phyloP scores from a whole-genome alignment of 768 basidiomycete genomes.

The Tremella fuciformis region DNA sequence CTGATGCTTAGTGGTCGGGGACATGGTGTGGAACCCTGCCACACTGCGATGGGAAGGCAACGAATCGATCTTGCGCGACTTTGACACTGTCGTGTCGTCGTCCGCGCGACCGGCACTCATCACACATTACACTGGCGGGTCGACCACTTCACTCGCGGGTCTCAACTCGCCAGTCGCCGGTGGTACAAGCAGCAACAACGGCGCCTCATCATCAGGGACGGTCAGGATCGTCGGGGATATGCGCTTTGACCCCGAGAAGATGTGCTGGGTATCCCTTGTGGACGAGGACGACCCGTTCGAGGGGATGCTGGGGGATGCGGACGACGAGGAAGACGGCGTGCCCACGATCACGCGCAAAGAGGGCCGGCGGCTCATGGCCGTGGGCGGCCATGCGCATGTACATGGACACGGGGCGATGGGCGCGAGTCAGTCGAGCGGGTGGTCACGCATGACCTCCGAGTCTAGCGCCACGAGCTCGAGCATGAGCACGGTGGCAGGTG shows the following conservation, averaged over 20 bases:
- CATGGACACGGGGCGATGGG: conserved; percentile 3
- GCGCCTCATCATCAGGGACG: conserved; percentile 11
- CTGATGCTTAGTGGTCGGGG: conserved; percentile 68
- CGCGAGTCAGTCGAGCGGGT: not conserved
- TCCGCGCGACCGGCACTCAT: conserved; percentile 86
- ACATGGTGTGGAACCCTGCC: conserved; percentile 95
- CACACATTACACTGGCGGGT: conserved; percentile 75
- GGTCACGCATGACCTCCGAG: conserved; percentile 41
- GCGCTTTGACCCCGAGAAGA: conserved; percentile 89
- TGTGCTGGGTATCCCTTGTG: conserved; percentile 83
- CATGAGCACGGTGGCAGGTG: conserved; percentile 3
- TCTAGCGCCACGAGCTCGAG: conserved; percentile 15
- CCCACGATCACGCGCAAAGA: conserved; percentile 55
- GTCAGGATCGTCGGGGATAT: conserved; percentile 94
- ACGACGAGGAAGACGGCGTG: conserved; percentile 65
- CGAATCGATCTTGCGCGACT: conserved; percentile 83
- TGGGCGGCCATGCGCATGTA: conserved; percentile 10
- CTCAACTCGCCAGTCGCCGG: conserved; percentile 1
- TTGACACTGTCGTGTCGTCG: conserved; percentile 71
- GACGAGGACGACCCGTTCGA: conserved; percentile 96
- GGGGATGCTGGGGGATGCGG: conserved; percentile 83
- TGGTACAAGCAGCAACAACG: too few species aligned
- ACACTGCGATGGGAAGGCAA: conserved; percentile 96
- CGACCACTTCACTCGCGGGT: conserved; percentile 2
- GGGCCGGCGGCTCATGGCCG: conserved; percentile 9